A percentile compares a stretch with the other conserved stretches of the same genome.
These are phyloP conservation scores for Rhizomucor miehei DNA, from an alignment of 371 early-diverging fungal genomes.

Conservation along the genomic window DNA sequence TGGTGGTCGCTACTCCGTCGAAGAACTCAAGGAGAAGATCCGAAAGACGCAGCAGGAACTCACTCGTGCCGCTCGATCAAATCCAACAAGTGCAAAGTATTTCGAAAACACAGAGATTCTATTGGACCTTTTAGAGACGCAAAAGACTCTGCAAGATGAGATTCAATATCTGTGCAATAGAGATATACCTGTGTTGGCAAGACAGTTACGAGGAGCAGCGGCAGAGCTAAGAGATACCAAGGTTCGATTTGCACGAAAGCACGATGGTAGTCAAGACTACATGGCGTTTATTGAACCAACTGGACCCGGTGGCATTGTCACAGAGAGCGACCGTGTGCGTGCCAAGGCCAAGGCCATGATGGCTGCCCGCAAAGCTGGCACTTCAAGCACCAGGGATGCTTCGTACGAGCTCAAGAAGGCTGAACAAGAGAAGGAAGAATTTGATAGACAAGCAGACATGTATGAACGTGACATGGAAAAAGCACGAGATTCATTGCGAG, in stretches of 20 bases:
- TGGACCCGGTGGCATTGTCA: conserved; percentile 58
- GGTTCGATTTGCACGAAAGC: conserved; percentile 35
- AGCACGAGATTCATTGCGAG: conserved; percentile 32
- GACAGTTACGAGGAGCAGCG: conserved; percentile 51
- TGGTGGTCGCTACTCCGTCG: conserved; percentile 23
- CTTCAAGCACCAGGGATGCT: conserved; percentile 24
- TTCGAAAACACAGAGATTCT: conserved; percentile 28
- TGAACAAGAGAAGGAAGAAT: conserved; percentile 44
- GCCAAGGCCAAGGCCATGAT: conserved; percentile 67
- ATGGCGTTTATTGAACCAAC: conserved; percentile 48
- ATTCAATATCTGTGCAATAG: conserved; percentile 45
- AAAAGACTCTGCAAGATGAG: conserved; percentile 43
- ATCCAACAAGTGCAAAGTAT: conserved; percentile 24
- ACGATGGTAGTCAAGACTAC: conserved; percentile 42
- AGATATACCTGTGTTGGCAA: conserved; percentile 51
- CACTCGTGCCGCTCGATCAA: conserved; percentile 13
- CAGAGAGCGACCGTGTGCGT: conserved; percentile 59
- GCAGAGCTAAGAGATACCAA: conserved; percentile 57
- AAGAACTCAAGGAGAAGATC: conserved; percentile 47
- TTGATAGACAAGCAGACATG: conserved; percentile 33
- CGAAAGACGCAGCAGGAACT: conserved; percentile 37
- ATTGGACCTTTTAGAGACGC: conserved; percentile 31
- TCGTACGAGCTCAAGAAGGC: conserved; percentile 30
- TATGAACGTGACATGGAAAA: conserved; percentile 46
- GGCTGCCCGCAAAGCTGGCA: conserved; percentile 56